These are phyloP conservation scores for Syzygium grande DNA, from an alignment of 345 rosid species.

Conservation along the genomic window DNA sequence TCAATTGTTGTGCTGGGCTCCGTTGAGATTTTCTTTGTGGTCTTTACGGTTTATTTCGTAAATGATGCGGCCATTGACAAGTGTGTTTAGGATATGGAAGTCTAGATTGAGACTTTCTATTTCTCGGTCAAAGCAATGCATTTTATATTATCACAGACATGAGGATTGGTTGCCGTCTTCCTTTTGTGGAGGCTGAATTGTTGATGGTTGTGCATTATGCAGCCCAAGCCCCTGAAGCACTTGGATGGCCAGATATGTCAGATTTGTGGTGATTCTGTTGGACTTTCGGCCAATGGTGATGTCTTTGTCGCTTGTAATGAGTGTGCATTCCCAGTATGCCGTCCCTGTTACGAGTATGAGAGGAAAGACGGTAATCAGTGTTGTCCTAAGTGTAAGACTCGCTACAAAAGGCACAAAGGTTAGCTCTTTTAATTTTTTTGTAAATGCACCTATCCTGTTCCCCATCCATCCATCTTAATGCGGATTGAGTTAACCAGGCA, in stretches of 20 bases:
- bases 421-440: conserved; percentile 1
- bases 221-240: conserved; percentile 82
- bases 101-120: not conserved
- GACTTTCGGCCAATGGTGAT: conserved; percentile 52
- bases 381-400: conserved; percentile 99
- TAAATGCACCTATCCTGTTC: not conserved
- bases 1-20: not conserved
- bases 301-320: conserved; percentile 95
- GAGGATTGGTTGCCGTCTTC: conserved; percentile 6
- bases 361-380: conserved; percentile 97
- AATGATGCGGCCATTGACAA: not conserved
- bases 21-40: not conserved
- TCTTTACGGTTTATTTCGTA: not conserved
- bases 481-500: not conserved
- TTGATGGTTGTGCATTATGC: conserved; percentile 17
- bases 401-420: conserved; percentile 95
- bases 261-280: conserved; percentile 93
- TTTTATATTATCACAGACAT: not conserved
- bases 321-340: conserved; percentile 98
- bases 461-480: not conserved
- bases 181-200: not conserved
- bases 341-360: conserved; percentile 97
- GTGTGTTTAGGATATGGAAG: not conserved
- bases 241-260: conserved; percentile 77
- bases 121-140: not conserved